These are phyloP conservation scores for Triticum turgidum DNA, from an alignment of 176 grass and related monocot species.

Conservation along the genomic window DNA sequence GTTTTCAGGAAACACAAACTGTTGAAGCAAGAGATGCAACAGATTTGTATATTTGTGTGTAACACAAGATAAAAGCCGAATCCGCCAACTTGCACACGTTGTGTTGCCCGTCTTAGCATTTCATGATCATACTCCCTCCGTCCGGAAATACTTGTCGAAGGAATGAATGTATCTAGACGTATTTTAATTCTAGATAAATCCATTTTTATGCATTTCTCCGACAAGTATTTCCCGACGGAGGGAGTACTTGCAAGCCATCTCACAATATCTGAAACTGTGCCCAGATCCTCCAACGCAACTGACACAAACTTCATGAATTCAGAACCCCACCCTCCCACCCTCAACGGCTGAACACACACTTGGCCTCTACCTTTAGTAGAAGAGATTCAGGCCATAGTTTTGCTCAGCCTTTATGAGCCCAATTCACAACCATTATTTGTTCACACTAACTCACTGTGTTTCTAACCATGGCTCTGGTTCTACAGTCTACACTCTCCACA, in stretches of 20 bases:
- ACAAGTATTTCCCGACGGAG: too few species aligned
- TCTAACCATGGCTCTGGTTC: neutral
- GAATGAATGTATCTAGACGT: too few species aligned
- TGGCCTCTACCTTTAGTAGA: neutral
- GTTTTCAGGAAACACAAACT: neutral
- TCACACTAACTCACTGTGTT: neutral
- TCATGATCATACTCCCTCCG: neutral
- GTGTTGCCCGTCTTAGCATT: neutral
- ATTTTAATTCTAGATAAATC: too few species aligned
- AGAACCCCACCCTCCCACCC: neutral
- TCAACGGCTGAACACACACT: neutral
- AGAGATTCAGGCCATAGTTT: neutral
- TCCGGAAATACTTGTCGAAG: too few species aligned
- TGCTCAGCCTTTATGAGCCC: neutral
- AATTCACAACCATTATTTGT: neutral
- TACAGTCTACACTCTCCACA: neutral
- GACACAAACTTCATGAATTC: neutral
- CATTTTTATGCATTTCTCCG: too few species aligned
- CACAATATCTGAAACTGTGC: neutral
- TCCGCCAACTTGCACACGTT: neutral
- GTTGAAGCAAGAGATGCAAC: neutral
- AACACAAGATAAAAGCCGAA: neutral
- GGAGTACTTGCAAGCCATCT: neutral
- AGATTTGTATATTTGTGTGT: neutral
- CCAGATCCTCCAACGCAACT: neutral